Conservation (phyloP, 2,329 filamentous ascomycete species). For the Tympanopsis confertula region DNA sequence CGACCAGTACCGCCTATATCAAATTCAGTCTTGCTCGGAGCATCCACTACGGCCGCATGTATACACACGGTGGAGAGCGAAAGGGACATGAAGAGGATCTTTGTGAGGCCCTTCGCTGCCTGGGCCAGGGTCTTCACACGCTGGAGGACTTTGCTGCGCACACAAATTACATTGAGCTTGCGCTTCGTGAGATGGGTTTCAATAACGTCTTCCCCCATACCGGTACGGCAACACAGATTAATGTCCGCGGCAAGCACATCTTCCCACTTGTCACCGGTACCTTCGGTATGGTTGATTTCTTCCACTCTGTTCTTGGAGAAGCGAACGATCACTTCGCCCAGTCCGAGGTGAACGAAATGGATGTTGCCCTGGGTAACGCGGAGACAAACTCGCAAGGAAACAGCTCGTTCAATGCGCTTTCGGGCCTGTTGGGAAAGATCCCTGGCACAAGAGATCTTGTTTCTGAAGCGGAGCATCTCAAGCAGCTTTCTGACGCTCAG, state of each 20-base stretch:
- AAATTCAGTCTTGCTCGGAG: conserved; percentile 63
- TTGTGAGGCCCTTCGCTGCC: conserved; percentile 66
- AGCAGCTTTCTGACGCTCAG: conserved; percentile 49
- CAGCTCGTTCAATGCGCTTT: conserved; percentile 43
- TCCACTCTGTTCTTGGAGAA: conserved; percentile 68
- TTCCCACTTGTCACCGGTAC: conserved; percentile 65
- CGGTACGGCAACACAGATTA: conserved; percentile 54
- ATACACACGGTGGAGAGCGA: conserved; percentile 51
- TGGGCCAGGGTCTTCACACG: conserved; percentile 67
- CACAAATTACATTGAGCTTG: conserved; percentile 74
- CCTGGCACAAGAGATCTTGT: conserved; percentile 60
- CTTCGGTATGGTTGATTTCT: conserved; percentile 74
- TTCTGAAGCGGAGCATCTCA: conserved; percentile 50
- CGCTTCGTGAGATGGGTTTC: conserved; percentile 60
- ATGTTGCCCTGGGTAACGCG: conserved; percentile 62
- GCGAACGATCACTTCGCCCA: conserved; percentile 77
- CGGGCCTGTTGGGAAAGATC: conserved; percentile 63
- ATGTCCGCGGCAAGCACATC: conserved; percentile 52
- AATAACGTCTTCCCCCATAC: conserved; percentile 63
- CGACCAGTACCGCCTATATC: conserved; percentile 78
- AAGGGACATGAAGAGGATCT: conserved; percentile 64
- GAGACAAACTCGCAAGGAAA: conserved; percentile 24
- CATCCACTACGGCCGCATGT: conserved; percentile 68
- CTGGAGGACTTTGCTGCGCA: conserved; percentile 73
- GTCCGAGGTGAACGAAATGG: conserved; percentile 72